Conservation (phyloP, 2,329 filamentous ascomycete genomes). For the Furcasterigmium furcatum region DNA sequence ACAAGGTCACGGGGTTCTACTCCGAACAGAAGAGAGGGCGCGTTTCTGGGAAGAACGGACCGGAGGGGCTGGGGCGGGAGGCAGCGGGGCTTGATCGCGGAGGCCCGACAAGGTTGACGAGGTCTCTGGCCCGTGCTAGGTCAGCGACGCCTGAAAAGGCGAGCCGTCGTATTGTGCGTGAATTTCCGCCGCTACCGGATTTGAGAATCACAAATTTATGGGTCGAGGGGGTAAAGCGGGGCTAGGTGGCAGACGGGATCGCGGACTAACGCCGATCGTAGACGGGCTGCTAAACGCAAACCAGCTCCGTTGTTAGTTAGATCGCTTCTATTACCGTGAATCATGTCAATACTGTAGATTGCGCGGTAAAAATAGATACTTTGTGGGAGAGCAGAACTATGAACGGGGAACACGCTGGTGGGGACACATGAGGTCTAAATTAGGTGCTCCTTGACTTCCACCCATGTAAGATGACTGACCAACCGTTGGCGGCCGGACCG, state of each 20-base stretch:
- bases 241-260: neutral
- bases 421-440: too few relatives aligned
- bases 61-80: neutral
- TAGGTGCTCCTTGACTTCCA: too few relatives aligned
- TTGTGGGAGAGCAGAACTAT: too few relatives aligned
- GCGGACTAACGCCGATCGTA: too few relatives aligned
- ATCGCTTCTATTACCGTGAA: too few relatives aligned
- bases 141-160: neutral
- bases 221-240: neutral
- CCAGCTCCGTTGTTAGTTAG: too few relatives aligned
- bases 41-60: neutral
- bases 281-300: neutral
- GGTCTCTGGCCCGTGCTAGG: neutral
- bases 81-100: neutral
- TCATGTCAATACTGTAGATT: too few relatives aligned
- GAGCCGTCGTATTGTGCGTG: neutral
- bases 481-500: neutral
- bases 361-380: neutral
- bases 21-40: conserved; percentile 1
- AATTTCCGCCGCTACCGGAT: neutral
- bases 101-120: neutral
- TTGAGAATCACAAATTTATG: neutral
- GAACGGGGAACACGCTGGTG: too few relatives aligned
- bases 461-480: neutral
- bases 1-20: conserved; percentile 1